Evolutionary conservation across 305 asterid genomes (phyloP).

Genomic region (Fraxinus ornus): DNA sequence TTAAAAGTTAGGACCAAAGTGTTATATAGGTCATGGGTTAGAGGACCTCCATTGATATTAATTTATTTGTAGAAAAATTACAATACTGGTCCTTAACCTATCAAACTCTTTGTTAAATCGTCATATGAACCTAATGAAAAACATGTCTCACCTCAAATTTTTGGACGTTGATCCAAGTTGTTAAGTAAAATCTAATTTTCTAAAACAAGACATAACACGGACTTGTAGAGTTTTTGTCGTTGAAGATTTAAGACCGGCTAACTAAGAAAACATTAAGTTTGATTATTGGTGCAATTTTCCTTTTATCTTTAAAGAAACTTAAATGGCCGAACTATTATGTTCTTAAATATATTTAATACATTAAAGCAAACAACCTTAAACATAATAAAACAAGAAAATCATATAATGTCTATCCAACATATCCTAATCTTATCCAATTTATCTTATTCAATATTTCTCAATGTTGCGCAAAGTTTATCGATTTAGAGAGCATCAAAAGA

Average conservation of each 20-base stretch:
- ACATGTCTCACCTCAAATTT: neutral
- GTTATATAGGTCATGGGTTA: neutral
- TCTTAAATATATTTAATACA: neutral
- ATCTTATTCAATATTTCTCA: neutral
- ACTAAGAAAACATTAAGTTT: neutral
- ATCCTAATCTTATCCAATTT: neutral
- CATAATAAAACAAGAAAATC: neutral
- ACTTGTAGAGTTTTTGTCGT: too few species aligned
- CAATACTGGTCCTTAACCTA: too few species aligned
- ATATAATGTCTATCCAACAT: neutral
- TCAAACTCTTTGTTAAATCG: neutral
- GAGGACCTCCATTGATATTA: neutral
- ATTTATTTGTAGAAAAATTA: too few species aligned
- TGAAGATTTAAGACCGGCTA: neutral
- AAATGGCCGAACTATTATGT: neutral
- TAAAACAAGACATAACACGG: neutral
- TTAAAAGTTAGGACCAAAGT: neutral
- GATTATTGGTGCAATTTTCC: neutral
- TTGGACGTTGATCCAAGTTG: neutral
- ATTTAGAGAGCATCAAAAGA: neutral
- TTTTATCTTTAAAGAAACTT: too few species aligned
- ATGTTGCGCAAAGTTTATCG: neutral
- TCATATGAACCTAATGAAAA: neutral
- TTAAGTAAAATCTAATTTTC: neutral
- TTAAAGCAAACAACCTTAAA: too few species aligned